Percentiles rank a stretch among this genome's conserved stretches.
Conservation (phyloP, 306 rosid species). For the Argentina anserina region DNA sequence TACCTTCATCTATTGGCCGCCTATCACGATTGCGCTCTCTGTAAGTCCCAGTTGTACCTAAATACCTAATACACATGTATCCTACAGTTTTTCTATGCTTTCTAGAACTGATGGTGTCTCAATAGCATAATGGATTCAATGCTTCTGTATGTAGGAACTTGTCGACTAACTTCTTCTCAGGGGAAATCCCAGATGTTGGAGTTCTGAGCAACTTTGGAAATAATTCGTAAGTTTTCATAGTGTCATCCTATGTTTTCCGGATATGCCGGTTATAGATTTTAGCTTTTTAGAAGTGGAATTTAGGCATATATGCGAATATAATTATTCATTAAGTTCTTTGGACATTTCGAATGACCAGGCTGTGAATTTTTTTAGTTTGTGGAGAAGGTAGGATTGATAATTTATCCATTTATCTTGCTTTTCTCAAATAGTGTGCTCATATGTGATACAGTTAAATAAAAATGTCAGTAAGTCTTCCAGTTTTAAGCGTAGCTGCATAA, state of each 20-base stretch:
- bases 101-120: not conserved
- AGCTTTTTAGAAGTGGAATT: not conserved
- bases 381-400: not conserved
- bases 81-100: not conserved
- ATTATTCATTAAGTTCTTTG: no score
- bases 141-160: constrained; percentile 63
- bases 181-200: constrained; percentile 95
- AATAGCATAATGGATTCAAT: not conserved
- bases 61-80: not conserved
- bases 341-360: not conserved
- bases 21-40: constrained; percentile 55
- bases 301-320: not conserved
- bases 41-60: constrained; percentile 46
- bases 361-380: not conserved
- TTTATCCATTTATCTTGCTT: not conserved
- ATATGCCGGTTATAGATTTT: not conserved
- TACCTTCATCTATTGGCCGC: constrained; percentile 89
- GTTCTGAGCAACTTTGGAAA: constrained; percentile 76
- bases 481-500: not conserved
- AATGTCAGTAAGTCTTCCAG: not conserved
- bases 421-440: not conserved
- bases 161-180: constrained; percentile 85
- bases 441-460: not conserved
- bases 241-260: not conserved
- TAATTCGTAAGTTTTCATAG: constrained; percentile 57